These are phyloP conservation scores for Phanerochaete carnosa DNA, from an alignment of 768 basidiomycete genomes.

Conservation along the genomic window DNA sequence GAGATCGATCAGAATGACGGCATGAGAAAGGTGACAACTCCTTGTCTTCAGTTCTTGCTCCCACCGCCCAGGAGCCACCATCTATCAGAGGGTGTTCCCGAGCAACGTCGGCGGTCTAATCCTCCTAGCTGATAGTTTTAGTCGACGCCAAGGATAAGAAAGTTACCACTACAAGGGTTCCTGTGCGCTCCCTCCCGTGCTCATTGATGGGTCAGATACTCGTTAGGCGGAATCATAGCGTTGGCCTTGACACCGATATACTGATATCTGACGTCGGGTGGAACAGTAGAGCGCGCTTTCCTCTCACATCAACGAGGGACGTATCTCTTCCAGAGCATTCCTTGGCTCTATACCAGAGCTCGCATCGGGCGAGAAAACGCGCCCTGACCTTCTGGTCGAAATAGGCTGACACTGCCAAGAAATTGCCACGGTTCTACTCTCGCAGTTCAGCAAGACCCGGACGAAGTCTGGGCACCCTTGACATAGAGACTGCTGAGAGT, in stretches of 20 bases:
- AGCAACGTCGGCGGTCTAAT: too few species aligned
- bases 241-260: too few species aligned
- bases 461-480: too few species aligned
- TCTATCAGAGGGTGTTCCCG: neutral
- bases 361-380: neutral
- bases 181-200: neutral
- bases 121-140: neutral
- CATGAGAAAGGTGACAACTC: neutral
- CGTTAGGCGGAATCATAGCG: neutral
- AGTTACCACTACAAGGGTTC: neutral
- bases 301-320: too few species aligned
- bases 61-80: too few species aligned
- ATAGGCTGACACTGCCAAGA: neutral
- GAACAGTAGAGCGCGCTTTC: too few species aligned
- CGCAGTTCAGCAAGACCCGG: too few species aligned
- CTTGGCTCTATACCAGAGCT: neutral
- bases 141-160: neutral
- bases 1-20: constrained; percentile 2
- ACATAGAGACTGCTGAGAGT: too few species aligned
- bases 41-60: neutral
- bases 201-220: neutral
- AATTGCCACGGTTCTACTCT: too few species aligned
- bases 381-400: neutral
- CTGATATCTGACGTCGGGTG: too few species aligned
- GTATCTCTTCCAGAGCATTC: constrained; percentile 23